Base-by-base conservation (phyloP, 495 filamentous ascomycete genomes). In the Aspergillus homomorphus region DNA sequence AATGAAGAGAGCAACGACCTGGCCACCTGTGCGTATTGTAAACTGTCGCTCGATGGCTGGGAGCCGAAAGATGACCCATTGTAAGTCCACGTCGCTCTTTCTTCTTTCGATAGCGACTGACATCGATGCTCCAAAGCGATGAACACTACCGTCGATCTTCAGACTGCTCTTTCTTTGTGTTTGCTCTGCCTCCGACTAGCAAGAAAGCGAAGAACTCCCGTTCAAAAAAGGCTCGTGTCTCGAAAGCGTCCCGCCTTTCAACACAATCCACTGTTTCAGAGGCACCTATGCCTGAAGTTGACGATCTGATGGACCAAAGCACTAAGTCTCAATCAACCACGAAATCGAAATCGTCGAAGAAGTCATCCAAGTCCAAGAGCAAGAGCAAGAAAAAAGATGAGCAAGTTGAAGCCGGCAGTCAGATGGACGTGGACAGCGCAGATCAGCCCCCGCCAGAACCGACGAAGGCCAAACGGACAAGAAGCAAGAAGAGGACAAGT, bases 21-120 rank as follows among this genome's bases (percentile, higher is more conserved):
- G 69, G 89, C 88, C 3, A 92, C 84, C 14, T 98, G 94, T 67
- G 82, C 86, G 18, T 97, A 98, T 70, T 98, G 94, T 71, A 81
- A 83, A 38, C 71, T 97, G 26, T 88, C 84, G 28, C 80, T 98
- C 48, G 91, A 96, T 69, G 90, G 89, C 1, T 98, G 93, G 92
- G 92, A 96, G 66, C 86, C 89, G 14, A 86, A 87, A 62, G 93
- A 98, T 70, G 86, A 93, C 63, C 93, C 93, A 63, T 81, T 82
- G 87, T 92, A 72, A 76, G 89, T 69, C 9, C 33, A n/a, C 2
- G 49, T 58, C 51, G 59, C 54, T 55, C 62, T 54, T 68, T 62
- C 61, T 57, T 48, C n/a, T 21, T 49, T 16, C 23, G 38, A 18
- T n/a, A 59, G 69, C 46, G 60, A 74, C 74, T 69, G 62, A 70